These are phyloP conservation scores for Phytophthora pini DNA, from an alignment of 352 stramenopile genomes.

Conservation along the genomic window DNA sequence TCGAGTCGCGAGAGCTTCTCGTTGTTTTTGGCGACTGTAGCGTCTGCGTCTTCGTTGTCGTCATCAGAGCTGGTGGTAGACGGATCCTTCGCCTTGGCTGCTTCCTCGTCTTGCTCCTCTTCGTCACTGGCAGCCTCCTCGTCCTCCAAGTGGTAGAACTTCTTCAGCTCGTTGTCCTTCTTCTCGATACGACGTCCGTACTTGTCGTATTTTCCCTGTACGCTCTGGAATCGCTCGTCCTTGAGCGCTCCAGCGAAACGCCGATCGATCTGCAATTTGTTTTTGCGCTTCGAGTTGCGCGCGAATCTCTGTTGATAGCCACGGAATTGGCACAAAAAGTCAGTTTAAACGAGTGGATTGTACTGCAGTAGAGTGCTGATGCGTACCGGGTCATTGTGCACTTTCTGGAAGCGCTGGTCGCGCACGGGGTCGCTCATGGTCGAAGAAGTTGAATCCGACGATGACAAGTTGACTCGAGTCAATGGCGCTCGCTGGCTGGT, in stretches of 20 bases:
- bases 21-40: conserved; percentile 44
- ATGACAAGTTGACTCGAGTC: conserved; percentile 9
- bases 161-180: conserved; percentile 77
- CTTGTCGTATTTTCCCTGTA: conserved; percentile 89
- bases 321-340: conserved; percentile 2
- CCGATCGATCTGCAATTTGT: conserved; percentile 84
- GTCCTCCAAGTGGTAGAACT: conserved; percentile 82
- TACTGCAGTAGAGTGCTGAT: neutral
- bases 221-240: conserved; percentile 82
- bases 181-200: conserved; percentile 85
- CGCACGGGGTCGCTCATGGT: conserved; percentile 58
- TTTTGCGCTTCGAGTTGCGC: conserved; percentile 80
- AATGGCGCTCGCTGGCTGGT: conserved; percentile 17
- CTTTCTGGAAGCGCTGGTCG: conserved; percentile 85
- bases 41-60: conserved; percentile 37
- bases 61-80: conserved; percentile 44
- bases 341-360: neutral
- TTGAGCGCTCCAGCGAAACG: conserved; percentile 77
- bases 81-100: conserved; percentile 35
- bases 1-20: conserved; percentile 83
- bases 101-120: conserved; percentile 37
- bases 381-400: conserved; percentile 84
- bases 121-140: conserved; percentile 32
- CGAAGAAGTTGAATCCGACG: conserved; percentile 7
- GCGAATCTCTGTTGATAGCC: conserved; percentile 61